A percentile compares a stretch with the other conserved stretches of the same genome.
Evolutionary conservation across 768 basidiomycete species (phyloP).

Genomic region (Lentinula sp.): DNA sequence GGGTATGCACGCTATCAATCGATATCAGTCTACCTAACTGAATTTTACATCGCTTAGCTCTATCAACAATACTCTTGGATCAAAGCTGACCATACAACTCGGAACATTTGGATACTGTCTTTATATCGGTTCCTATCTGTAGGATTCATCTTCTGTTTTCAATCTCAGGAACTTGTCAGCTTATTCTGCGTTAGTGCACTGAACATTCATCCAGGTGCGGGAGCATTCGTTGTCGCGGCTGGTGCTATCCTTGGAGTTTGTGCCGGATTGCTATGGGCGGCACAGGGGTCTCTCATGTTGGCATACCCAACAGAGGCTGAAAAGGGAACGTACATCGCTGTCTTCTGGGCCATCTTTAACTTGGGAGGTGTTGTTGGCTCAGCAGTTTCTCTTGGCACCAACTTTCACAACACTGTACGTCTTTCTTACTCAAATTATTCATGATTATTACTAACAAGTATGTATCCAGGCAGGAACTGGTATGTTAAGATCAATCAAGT

Average conservation of each 20-base stretch:
- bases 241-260: conserved; percentile 73
- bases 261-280: conserved; percentile 67
- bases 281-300: conserved; percentile 81
- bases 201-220: conserved; percentile 61
- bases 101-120: conserved; percentile 74
- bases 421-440: background rate
- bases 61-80: conserved; percentile 77
- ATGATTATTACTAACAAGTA: background rate
- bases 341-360: conserved; percentile 86
- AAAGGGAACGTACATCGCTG: conserved; percentile 71
- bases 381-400: conserved; percentile 66
- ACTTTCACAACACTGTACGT: conserved; percentile 56
- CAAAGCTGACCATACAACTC: conserved; percentile 62
- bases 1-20: conserved; percentile 39
- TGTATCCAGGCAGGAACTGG: conserved; percentile 32
- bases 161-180: background rate
- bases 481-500: conserved; percentile 17
- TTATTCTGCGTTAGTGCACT: conserved; percentile 38
- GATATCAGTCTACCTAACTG: background rate
- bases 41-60: conserved; percentile 34
- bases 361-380: conserved; percentile 76
- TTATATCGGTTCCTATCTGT: conserved; percentile 73
- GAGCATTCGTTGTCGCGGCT: conserved; percentile 60
- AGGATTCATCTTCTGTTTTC: conserved; percentile 16
- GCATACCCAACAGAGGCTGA: conserved; percentile 76